Percentiles rank a stretch among this genome's conserved stretches.
These are phyloP conservation scores for Solanum medicagineum DNA, from an alignment of 257 asterid genomes.

Conservation along the genomic window DNA sequence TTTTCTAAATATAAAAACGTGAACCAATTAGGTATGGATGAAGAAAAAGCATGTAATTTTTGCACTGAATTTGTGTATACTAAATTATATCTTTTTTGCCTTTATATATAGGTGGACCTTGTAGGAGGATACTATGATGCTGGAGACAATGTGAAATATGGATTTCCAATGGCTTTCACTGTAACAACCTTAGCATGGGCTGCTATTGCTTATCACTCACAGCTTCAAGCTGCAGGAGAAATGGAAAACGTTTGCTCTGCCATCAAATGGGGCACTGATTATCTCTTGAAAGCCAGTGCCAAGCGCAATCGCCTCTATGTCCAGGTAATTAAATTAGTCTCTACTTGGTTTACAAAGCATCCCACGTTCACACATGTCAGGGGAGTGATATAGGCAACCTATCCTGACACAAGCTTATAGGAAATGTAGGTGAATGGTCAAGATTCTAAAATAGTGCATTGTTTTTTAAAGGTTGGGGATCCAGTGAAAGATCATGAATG, in stretches of 20 bases:
- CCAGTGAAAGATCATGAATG: slow-evolving; percentile 62
- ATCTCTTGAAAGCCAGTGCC: slow-evolving; percentile 48
- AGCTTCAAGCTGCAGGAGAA: slow-evolving; percentile 56
- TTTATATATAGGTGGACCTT: slow-evolving; percentile 45
- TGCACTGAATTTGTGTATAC: not conserved
- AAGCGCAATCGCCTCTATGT: slow-evolving; percentile 34
- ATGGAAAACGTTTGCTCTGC: slow-evolving; percentile 26
- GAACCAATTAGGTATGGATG: not conserved
- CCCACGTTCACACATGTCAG: not conserved
- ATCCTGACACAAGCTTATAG: not conserved
- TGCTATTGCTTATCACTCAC: slow-evolving; percentile 27
- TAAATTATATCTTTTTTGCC: not conserved
- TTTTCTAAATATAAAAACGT: not conserved
- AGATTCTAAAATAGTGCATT: not conserved
- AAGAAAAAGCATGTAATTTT: not conserved
- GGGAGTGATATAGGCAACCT: not conserved
- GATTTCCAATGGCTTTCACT: slow-evolving; percentile 81
- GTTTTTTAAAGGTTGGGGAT: slow-evolving; percentile 65
- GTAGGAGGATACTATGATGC: slow-evolving; percentile 89
- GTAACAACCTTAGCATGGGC: slow-evolving; percentile 70
- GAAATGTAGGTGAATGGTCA: not conserved
- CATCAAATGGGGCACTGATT: slow-evolving; percentile 73
- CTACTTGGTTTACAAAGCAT: not conserved
- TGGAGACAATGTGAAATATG: slow-evolving; percentile 77
- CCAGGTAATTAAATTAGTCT: slow-evolving; percentile 25